Evolutionary conservation across 2,329 filamentous ascomycete genomes (phyloP), one percentile per base, ranked within the genome.

Genomic region (Colletotrichum shisoi): DNA sequence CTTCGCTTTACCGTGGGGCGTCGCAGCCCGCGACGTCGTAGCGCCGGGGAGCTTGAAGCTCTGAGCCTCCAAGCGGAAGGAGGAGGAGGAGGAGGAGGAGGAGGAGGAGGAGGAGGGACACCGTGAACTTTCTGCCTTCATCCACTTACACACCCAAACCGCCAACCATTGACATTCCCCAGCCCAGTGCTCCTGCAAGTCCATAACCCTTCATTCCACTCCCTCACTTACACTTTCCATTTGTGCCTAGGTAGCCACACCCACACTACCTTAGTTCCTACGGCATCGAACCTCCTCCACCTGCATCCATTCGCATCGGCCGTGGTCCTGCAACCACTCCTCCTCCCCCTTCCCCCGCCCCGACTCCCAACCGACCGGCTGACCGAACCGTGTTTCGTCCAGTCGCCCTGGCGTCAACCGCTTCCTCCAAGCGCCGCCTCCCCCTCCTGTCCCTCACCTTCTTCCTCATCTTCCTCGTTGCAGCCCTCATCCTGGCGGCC

Each of bases 401-500:
- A 63, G 54, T 73, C 75, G 80, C 72, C 71, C 78, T 83, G 81
- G 81, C 78, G 73, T 71, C 74, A 62, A 68, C 71, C 69, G 65
- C 71, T 71, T 67, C 44, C 54, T 49, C 63, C 58, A 71, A 59
- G 67, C 62, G 53, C 34, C 62, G 57, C 42, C 62, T 69, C 59
- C 69, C 72, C 74, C 75, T 83, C 75, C 74, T 85, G 68, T 64
- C 56, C 37, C 70, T 86, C 73, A 77, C 86, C 71, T 77, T 82
- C 73, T 74, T 88, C 72, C 70, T 88, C 72, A 77, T 90, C 74
- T 83, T 91, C 76, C 74, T 86, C 74, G 77, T 79, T 70, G 78
- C 83, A 61, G 74, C 81, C 79, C 80, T 85, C 84, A 90, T 85
- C 75, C 87, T 92, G 89, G 89, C 90, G 82, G 81, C 85, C 75